A percentile compares a stretch with the other conserved stretches of the same genome.
Evolutionary conservation across 805 yeast genomes (phyloP).

Genomic region (Starmera pachycereana): DNA sequence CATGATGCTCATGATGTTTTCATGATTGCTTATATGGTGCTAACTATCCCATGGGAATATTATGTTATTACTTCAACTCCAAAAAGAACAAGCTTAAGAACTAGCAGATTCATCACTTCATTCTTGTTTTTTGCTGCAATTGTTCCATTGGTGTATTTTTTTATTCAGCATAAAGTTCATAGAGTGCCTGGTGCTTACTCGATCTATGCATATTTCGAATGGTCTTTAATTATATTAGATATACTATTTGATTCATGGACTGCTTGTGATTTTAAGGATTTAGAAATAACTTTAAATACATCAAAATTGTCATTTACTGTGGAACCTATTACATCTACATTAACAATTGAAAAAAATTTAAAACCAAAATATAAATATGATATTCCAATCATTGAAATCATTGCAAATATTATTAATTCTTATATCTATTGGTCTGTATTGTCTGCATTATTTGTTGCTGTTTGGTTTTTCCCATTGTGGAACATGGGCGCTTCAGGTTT

Average conservation of each 20-base stretch:
- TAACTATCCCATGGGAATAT: constrained; percentile 88
- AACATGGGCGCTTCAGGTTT: constrained; percentile 95
- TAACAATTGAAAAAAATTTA: constrained; percentile 1
- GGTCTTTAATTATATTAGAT: constrained; percentile 81
- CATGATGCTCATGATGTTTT: constrained; percentile 94
- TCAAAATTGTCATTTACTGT: constrained; percentile 12
- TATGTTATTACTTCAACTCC: constrained; percentile 48
- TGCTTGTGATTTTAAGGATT: constrained; percentile 51
- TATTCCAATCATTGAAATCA: constrained; percentile 25
- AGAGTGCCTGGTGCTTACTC: constrained; percentile 91
- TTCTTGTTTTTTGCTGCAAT: constrained; percentile 58
- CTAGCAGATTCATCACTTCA: constrained; percentile 43
- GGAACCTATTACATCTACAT: constrained; percentile 5
- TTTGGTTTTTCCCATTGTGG: constrained; percentile 98
- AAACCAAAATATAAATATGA: constrained; percentile 16
- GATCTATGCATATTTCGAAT: constrained; percentile 86
- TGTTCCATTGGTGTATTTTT: constrained; percentile 78
- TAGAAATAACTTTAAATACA: constrained; percentile 34
- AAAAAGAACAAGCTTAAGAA: constrained; percentile 35
- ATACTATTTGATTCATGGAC: constrained; percentile 79
- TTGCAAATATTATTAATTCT: constrained; percentile 47
- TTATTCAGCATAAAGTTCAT: constrained; percentile 87
- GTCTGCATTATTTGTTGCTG: constrained; percentile 73
- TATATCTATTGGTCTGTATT: constrained; percentile 77
- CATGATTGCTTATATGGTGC: constrained; percentile 82